Conservation (phyloP, 73 alveolate genomes). For the Paramecium tetraurelia region DNA sequence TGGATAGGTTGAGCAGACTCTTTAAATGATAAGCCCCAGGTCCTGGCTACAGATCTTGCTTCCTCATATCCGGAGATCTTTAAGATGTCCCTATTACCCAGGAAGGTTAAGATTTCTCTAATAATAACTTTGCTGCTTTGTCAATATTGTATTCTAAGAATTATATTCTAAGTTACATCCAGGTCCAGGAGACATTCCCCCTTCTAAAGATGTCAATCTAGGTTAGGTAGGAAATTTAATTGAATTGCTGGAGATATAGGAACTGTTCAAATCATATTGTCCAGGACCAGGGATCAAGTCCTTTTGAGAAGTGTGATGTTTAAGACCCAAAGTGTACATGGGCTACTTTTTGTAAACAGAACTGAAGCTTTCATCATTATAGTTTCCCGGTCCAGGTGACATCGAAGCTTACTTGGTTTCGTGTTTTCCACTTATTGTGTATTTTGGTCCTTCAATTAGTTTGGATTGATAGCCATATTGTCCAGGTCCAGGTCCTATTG, state of each 20-base stretch:
- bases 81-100: slow-evolving; percentile 6
- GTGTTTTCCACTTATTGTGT: not conserved
- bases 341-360: not conserved
- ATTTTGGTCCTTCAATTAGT: slow-evolving; percentile 16
- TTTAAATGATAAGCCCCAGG: slow-evolving; percentile 30
- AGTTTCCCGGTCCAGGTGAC: slow-evolving; percentile 51
- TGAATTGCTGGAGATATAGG: not conserved
- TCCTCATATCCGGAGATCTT: not conserved
- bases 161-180: not conserved
- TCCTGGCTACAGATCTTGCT: not conserved
- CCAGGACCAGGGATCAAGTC: slow-evolving; percentile 11
- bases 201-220: not conserved
- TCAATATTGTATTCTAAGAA: not conserved
- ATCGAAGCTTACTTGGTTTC: not conserved
- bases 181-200: slow-evolving; percentile 25
- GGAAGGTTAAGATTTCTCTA: not conserved
- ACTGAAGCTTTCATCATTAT: slow-evolving; percentile 24
- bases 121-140: not conserved
- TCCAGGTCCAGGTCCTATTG: slow-evolving; percentile 29
- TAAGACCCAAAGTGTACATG: not conserved
- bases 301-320: not conserved
- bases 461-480: not conserved
- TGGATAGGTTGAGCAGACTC: not conserved
- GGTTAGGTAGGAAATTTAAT: slow-evolving; percentile 12
- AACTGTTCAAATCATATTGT: not conserved